Conservation (phyloP, 768 basidiomycete genomes). For the Mycena epipterygia region DNA sequence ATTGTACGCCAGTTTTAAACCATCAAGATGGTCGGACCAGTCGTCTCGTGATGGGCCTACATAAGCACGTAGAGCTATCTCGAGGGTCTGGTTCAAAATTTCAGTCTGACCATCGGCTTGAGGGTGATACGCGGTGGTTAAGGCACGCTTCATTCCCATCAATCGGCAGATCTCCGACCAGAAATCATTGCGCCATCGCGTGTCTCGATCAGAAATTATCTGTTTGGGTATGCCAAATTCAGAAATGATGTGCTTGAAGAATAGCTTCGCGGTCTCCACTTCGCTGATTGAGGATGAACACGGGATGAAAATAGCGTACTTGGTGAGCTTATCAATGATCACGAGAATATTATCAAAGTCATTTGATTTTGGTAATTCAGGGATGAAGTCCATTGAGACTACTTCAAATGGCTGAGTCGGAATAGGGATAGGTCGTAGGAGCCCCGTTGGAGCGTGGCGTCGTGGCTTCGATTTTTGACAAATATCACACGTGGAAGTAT, state of each 20-base stretch:
- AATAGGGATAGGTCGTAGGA: constrained; percentile 50
- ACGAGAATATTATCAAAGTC: constrained; percentile 48
- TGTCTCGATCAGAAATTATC: constrained; percentile 47
- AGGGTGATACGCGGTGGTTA: constrained; percentile 46
- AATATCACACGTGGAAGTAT: constrained; percentile 41
- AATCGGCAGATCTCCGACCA: constrained; percentile 44
- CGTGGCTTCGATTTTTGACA: constrained; percentile 25
- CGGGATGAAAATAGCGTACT: constrained; percentile 57
- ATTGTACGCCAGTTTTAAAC: constrained; percentile 47
- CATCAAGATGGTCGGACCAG: constrained; percentile 42
- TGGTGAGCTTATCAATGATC: constrained; percentile 53
- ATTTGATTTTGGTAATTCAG: constrained; percentile 46
- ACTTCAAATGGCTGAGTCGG: constrained; percentile 48
- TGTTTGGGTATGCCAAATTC: constrained; percentile 25
- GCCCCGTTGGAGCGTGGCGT: constrained; percentile 47
- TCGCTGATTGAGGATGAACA: constrained; percentile 39
- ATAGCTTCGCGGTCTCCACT: constrained; percentile 7
- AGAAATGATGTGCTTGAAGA: neutral
- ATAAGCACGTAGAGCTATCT: constrained; percentile 47
- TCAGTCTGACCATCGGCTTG: constrained; percentile 55
- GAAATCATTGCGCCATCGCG: constrained; percentile 41
- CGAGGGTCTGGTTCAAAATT: constrained; percentile 47
- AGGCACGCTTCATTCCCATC: constrained; percentile 40
- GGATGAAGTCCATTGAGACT: constrained; percentile 52
- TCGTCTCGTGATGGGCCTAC: constrained; percentile 38